Evolutionary conservation across 768 basidiomycete species (phyloP), one percentile per base, ranked within the genome.

Genomic region (Termitomyces sp.): DNA sequence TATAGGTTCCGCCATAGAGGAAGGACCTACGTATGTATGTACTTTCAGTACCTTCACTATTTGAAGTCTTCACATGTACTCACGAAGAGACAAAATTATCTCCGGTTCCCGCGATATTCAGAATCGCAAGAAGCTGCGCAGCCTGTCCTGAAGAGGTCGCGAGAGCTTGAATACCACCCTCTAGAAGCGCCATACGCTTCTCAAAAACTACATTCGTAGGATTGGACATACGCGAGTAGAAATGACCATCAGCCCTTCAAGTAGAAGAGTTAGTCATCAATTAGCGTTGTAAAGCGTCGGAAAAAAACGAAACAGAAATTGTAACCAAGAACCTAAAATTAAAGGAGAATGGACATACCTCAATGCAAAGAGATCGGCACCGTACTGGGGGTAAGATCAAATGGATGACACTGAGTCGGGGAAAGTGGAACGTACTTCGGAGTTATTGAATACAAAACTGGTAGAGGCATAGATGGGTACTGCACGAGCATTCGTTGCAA

Each of bases 31-130:
- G 17, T 19, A 11, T 9, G 0, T 27, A 40, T 60, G 0, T 27
- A 40, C 60, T 56, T 62, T 32, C 44, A 54, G 25, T 21, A 25
- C 11, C 6, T 32, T 14, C 8, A 3, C 7, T 1, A 16, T n/a
- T 6, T 32, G 5, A 23, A n/a, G 8, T 32, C 17, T 2, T 25
- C 19, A 23, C 2, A 16, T 2, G 16, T 2, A 73, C 83, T 67
- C 57, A 86, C 83, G 85, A 80, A 3, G 86, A 82, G 9, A 92
- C 84, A 57, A 91, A 88, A 67, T 92, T 93, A 64, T 92, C 90
- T 0, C 91, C 91, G 16, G 77, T 64, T 3, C 76, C 70, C 0
- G 85, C 83, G 40, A 89, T 65, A 28, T 83, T 78, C 0, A 79
- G 66, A 57, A 91, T 81, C 2, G 89, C 77, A 67, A 91, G 76